Percentiles rank a stretch among this genome's conserved stretches.
Evolutionary conservation across 495 filamentous ascomycete genomes (phyloP).

Genomic region (Choiromyces venosus): DNA sequence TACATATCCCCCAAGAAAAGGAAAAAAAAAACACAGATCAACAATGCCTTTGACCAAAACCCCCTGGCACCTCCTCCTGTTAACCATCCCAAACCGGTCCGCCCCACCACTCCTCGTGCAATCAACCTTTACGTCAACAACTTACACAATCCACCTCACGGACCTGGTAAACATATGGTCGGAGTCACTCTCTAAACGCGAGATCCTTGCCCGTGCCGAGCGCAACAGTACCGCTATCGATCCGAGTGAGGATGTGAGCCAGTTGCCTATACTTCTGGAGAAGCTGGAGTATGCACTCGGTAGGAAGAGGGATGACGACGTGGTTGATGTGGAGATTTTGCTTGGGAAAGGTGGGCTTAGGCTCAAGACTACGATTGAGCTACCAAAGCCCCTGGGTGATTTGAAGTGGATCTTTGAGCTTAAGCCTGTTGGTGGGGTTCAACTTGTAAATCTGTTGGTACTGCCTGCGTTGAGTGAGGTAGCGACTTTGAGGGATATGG

Average conservation of each 20-base stretch:
- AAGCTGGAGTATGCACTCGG: slow-evolving; percentile 63
- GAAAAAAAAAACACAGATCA: no score
- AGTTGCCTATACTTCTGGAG: slow-evolving; percentile 64
- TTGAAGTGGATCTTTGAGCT: slow-evolving; percentile 65
- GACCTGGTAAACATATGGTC: slow-evolving; percentile 84
- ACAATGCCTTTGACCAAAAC: slow-evolving; percentile 16
- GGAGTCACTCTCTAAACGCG: slow-evolving; percentile 58
- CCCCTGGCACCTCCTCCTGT: slow-evolving; percentile 34
- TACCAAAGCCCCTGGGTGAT: slow-evolving; percentile 63
- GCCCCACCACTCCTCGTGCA: slow-evolving; percentile 55
- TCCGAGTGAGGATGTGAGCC: slow-evolving; percentile 66
- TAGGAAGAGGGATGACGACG: slow-evolving; percentile 41
- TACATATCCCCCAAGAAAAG: no score
- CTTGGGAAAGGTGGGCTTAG: slow-evolving; percentile 46
- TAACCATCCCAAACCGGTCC: slow-evolving; percentile 28
- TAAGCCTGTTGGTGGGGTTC: slow-evolving; percentile 50
- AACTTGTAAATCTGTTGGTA: slow-evolving; percentile 57
- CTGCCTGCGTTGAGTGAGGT: slow-evolving; percentile 63
- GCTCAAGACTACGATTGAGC: slow-evolving; percentile 54
- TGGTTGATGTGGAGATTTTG: slow-evolving; percentile 40
- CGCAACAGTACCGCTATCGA: slow-evolving; percentile 73
- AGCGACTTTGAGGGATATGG: slow-evolving; percentile 50
- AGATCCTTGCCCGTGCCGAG: slow-evolving; percentile 62
- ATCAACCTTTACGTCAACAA: slow-evolving; percentile 48
- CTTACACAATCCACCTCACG: slow-evolving; percentile 71